Conservation (phyloP, 169 alveolate genomes). For the Fabrea salina region DNA sequence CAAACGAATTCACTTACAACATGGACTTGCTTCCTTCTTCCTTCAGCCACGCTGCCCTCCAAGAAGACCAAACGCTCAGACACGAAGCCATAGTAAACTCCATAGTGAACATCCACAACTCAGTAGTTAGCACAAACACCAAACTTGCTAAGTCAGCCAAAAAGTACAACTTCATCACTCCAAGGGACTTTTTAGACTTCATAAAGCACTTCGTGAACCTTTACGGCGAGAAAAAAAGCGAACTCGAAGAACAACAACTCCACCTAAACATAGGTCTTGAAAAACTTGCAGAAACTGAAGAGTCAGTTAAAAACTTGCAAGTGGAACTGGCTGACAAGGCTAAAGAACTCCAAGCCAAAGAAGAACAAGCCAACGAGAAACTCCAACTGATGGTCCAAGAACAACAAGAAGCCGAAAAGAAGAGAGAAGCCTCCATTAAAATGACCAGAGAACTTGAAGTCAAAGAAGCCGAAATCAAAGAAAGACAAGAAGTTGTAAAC, state of each 20-base stretch:
- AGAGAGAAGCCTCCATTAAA: conserved; percentile 86
- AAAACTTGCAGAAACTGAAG: conserved; percentile 91
- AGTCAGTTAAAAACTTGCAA: conserved; percentile 89
- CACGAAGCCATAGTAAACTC: conserved; percentile 69
- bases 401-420: conserved; percentile 93
- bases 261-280: conserved; percentile 95
- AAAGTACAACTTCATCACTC: conserved; percentile 90
- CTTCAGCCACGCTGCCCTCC: conserved; percentile 56
- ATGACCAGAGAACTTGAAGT: conserved; percentile 88
- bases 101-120: conserved; percentile 80
- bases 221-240: conserved; percentile 88
- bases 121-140: conserved; percentile 76
- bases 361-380: conserved; percentile 93
- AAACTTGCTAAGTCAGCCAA: conserved; percentile 79
- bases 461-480: conserved; percentile 84
- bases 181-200: conserved; percentile 96
- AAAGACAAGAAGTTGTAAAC: conserved; percentile 85
- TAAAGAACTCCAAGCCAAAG: conserved; percentile 88
- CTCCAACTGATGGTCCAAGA: conserved; percentile 91
- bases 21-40: conserved; percentile 60
- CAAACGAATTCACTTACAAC: conserved; percentile 82
- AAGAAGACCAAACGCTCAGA: conserved; percentile 54
- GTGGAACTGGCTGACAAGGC: conserved; percentile 86
- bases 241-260: conserved; percentile 90
- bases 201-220: conserved; percentile 92